Conservation (phyloP, 192 early-diverging fungal genomes). For the Umbelopsis vinacea region DNA sequence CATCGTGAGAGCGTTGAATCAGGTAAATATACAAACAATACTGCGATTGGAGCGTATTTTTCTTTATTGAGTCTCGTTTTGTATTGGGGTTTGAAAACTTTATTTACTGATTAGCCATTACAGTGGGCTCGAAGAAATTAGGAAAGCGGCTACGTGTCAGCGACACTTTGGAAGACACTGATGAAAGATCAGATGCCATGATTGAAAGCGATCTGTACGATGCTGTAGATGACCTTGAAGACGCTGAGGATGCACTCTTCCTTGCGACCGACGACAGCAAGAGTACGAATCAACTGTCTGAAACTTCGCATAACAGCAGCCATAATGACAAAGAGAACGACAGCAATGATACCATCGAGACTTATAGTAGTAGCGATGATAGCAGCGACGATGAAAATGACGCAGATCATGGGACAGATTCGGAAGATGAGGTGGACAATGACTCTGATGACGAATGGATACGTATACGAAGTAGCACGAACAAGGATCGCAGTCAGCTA, state of each 20-base stretch:
- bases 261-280: no score
- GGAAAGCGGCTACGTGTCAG: no score
- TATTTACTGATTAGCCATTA: no score
- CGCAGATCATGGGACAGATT: background rate
- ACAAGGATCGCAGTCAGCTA: constrained; percentile 11
- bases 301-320: background rate
- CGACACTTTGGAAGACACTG: no score
- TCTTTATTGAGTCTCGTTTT: no score
- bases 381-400: constrained; percentile 16
- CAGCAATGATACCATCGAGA: constrained; percentile 9
- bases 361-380: constrained; percentile 18
- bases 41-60: background rate
- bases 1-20: background rate
- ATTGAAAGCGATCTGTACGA: no score
- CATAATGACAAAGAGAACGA: background rate
- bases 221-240: no score
- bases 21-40: background rate
- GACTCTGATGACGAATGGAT: constrained; percentile 14
- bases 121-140: no score
- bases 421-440: background rate
- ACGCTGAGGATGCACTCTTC: no score
- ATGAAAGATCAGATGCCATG: no score
- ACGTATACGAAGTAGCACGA: constrained; percentile 21
- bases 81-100: no score
- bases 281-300: no score